phyloP scores from a whole-genome alignment of 768 basidiomycete genomes.

The Amylocystis lapponica region DNA sequence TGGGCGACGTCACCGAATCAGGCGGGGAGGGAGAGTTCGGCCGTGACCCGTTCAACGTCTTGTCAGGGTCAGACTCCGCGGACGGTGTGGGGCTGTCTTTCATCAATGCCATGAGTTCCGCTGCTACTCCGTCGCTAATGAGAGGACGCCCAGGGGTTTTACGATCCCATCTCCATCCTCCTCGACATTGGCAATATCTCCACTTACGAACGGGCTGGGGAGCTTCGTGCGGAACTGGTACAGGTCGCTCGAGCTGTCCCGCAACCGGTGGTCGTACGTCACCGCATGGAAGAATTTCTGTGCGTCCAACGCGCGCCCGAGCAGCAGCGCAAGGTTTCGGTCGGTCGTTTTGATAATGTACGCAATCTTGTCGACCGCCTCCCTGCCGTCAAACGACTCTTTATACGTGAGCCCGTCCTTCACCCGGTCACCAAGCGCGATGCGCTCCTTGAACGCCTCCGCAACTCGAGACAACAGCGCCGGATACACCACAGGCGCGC shows the following conservation, averaged over 20 bases:
- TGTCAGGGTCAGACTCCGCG: conserved; percentile 23
- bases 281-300: conserved; percentile 99
- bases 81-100: conserved; percentile 27
- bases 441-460: conserved; percentile 84
- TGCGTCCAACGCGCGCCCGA: conserved; percentile 94
- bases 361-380: conserved; percentile 94
- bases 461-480: conserved; percentile 93
- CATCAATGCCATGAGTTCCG: conserved; percentile 12
- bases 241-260: conserved; percentile 83
- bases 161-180: conserved; percentile 30
- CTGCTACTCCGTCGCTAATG: conserved; percentile 25
- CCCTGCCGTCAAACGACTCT: conserved; percentile 93
- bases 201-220: conserved; percentile 79
- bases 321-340: conserved; percentile 86
- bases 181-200: conserved; percentile 47
- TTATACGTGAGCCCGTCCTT: conserved; percentile 97
- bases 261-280: conserved; percentile 93
- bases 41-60: conserved; percentile 15
- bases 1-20: conserved; percentile 19
- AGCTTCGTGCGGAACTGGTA: conserved; percentile 90
- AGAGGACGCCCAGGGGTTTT: conserved; percentile 19
- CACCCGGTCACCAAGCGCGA: conserved; percentile 68
- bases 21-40: conserved; percentile 18
- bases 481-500: conserved; percentile 85
- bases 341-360: conserved; percentile 99